Evolutionary conservation across 2,329 filamentous ascomycete genomes (phyloP), one percentile per base, ranked within the genome.

Genomic region (Alternaria panax): DNA sequence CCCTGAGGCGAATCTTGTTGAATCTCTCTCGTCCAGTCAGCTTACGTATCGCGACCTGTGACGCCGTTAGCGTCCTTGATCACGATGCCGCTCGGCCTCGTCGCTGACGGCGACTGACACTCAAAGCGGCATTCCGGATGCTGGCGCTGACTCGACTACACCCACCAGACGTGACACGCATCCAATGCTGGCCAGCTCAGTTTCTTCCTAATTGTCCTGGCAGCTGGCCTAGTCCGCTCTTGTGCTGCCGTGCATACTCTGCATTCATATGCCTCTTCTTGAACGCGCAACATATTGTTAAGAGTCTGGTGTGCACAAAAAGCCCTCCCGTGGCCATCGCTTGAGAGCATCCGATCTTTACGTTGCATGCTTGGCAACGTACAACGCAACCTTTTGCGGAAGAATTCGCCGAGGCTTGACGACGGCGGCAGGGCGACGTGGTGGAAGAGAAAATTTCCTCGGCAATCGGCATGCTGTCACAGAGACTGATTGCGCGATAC

Each of bases 41-140:
- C 65, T 64, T 66, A 67, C 67, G 56, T 38, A 63, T 55, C 42
- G 36, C 42, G 40, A 38, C 41, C 25, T 28, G 58, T 41, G 46
- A 54, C 54, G 57, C 53, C 25, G 45, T 48, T 65, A 65, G 63
- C 61, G 63, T 59, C 28, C 27, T 41, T 52, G 51, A 30, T 53
- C 57, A 65, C 54, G 51, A 57, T 55, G 59, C 57, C 55, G 55
- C 41, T 45, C 40, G 56, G 38, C 38, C 47, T 42, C 18, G 28
- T 54, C 48, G 59, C 63, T 66, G 67, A 67, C 59, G 55, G 51
- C 65, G 64, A 62, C 48, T 30, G 54, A 42, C 41, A 52, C 67
- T 65, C 55, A 68, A 73, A 62, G 57, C 57, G 71, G 72, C 64
- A 73, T 64, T 45, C 71, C 72, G 71, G 43, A 41, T 57, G 64